A percentile compares a stretch with the other conserved stretches of the same genome.
phyloP scores from a whole-genome alignment of 805 yeast genomes.

The Monosporozyma solicola region DNA sequence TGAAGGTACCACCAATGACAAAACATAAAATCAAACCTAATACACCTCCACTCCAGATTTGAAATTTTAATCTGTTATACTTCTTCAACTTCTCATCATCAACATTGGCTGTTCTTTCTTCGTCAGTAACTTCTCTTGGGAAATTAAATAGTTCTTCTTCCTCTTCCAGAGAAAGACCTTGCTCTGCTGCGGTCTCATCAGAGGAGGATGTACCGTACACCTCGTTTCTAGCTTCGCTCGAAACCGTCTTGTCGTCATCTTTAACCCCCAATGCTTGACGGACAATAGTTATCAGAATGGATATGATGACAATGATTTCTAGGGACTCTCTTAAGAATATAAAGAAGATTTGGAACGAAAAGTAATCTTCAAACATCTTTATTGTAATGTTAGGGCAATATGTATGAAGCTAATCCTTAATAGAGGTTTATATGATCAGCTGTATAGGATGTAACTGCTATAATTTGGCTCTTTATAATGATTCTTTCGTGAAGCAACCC shows the following conservation, averaged over 20 bases:
- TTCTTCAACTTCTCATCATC: slow-evolving; percentile 23
- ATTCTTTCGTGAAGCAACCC: background rate
- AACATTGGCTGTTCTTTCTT: slow-evolving; percentile 9
- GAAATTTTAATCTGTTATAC: slow-evolving; percentile 46
- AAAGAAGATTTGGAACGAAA: slow-evolving; percentile 66
- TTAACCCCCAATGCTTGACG: slow-evolving; percentile 45
- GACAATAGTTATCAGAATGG: slow-evolving; percentile 63
- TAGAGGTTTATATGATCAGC: background rate
- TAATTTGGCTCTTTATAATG: background rate
- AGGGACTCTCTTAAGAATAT: slow-evolving; percentile 65
- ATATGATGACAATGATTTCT: slow-evolving; percentile 67
- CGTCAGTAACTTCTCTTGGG: slow-evolving; percentile 4
- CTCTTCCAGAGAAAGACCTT: slow-evolving; percentile 13
- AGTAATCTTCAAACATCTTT: slow-evolving; percentile 38
- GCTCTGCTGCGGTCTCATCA: background rate
- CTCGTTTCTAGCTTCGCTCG: background rate
- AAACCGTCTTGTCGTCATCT: slow-evolving; percentile 13
- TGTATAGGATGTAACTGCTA: background rate
- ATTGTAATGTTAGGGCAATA: background rate
- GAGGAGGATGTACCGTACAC: background rate
- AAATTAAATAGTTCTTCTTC: slow-evolving; percentile 24
- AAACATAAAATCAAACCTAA: slow-evolving; percentile 63
- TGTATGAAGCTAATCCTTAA: background rate
- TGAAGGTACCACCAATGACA: slow-evolving; percentile 62
- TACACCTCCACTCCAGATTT: slow-evolving; percentile 76